phyloP scores from a whole-genome alignment of 1,284 basidiomycete genomes.

The Sanghuangporus sanghuang region DNA sequence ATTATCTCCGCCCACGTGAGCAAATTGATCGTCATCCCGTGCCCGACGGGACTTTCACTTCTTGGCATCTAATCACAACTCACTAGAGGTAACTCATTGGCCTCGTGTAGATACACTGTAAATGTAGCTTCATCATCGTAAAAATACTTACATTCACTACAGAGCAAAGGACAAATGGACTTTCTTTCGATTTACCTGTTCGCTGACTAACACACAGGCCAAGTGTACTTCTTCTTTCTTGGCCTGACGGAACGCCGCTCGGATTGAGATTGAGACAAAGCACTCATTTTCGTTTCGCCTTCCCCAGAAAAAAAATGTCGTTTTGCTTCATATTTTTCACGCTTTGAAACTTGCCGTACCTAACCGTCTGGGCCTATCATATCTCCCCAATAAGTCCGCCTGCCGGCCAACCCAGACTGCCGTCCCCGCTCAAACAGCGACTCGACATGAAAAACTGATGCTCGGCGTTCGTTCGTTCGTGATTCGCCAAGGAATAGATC shows the following conservation, averaged over 20 bases:
- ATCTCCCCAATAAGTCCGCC: neutral
- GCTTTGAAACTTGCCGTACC: neutral
- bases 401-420: neutral
- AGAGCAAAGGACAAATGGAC: no score
- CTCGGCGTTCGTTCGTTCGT: neutral
- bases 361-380: neutral
- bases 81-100: no score
- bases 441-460: neutral
- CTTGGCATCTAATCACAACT: no score
- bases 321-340: no score
- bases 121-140: no score
- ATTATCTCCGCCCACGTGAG: neutral
- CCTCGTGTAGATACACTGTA: no score
- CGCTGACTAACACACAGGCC: neutral
- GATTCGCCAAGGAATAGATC: neutral
- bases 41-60: neutral
- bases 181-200: neutral
- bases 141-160: no score
- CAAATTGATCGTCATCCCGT: neutral
- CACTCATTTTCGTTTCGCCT: no score
- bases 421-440: neutral
- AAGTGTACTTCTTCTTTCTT: no score
- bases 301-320: no score
- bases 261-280: no score
- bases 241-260: neutral